Evolutionary conservation across 352 stramenopile species (phyloP).

Genomic region (Albugo candida): DNA sequence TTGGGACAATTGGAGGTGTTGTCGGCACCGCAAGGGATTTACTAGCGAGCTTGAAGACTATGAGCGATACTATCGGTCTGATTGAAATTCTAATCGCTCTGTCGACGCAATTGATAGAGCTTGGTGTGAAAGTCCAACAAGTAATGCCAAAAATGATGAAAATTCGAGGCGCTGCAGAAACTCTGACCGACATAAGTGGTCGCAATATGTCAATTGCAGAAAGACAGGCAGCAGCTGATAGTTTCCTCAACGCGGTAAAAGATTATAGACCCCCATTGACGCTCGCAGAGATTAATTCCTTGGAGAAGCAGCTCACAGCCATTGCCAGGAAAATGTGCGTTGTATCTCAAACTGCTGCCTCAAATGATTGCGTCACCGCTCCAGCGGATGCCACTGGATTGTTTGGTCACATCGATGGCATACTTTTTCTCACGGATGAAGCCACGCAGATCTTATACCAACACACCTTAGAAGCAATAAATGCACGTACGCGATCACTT

Average conservation of each 20-base stretch:
- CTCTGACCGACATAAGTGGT: neutral
- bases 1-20: too few relatives aligned
- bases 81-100: too few relatives aligned
- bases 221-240: neutral
- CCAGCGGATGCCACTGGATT: neutral
- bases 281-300: constrained; percentile 4
- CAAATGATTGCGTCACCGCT: constrained; percentile 1
- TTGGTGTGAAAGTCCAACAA: neutral
- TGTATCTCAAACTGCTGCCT: constrained; percentile 1
- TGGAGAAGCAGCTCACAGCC: constrained; percentile 2
- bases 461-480: constrained; percentile 1
- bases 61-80: too few relatives aligned
- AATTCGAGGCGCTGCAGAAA: constrained; percentile 1
- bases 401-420: neutral
- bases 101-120: too few relatives aligned
- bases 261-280: constrained; percentile 4
- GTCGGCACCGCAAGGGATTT: too few relatives aligned
- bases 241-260: constrained; percentile 2
- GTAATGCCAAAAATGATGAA: neutral
- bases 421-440: too few relatives aligned
- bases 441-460: too few relatives aligned
- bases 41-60: too few relatives aligned
- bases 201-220: constrained; percentile 1
- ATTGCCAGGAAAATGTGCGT: constrained; percentile 2
- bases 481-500: neutral